These are phyloP conservation scores for Saitozyma podzolica DNA, from an alignment of 768 basidiomycete genomes.

Conservation along the genomic window DNA sequence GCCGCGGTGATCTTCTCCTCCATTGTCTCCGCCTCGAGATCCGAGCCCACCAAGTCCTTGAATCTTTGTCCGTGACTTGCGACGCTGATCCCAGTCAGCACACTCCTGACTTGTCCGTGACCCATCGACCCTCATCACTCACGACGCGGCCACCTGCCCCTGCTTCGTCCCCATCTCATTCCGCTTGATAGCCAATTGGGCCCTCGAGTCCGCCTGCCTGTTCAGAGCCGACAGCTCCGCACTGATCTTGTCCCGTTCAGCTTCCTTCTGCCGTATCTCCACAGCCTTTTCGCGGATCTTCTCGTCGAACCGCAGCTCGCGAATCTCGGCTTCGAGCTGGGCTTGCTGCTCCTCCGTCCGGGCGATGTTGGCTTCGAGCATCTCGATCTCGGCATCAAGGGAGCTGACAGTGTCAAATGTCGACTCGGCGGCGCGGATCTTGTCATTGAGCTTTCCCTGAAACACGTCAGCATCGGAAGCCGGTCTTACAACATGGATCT, in stretches of 20 bases:
- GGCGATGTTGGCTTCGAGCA: slow-evolving; percentile 52
- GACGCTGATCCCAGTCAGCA: slow-evolving; percentile 57
- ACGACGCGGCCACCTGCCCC: slow-evolving; percentile 70
- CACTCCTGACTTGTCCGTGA: background rate
- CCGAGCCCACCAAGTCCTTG: slow-evolving; percentile 64
- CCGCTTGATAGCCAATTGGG: slow-evolving; percentile 73
- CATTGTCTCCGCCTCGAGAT: slow-evolving; percentile 65
- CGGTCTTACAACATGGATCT: background rate
- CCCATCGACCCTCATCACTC: slow-evolving; percentile 41
- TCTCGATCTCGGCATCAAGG: slow-evolving; percentile 58
- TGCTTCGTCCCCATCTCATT: slow-evolving; percentile 66
- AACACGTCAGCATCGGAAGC: slow-evolving; percentile 1
- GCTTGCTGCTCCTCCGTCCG: slow-evolving; percentile 28
- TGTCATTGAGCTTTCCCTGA: slow-evolving; percentile 41
- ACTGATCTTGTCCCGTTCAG: slow-evolving; percentile 68
- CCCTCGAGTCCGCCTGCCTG: slow-evolving; percentile 75
- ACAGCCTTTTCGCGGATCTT: slow-evolving; percentile 34
- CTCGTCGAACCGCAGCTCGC: slow-evolving; percentile 45
- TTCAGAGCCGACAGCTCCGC: slow-evolving; percentile 70
- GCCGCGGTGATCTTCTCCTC: slow-evolving; percentile 69
- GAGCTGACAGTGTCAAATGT: slow-evolving; percentile 49
- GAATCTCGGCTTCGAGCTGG: slow-evolving; percentile 37
- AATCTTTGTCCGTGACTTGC: slow-evolving; percentile 65
- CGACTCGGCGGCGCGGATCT: slow-evolving; percentile 45
- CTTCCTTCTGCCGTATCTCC: slow-evolving; percentile 64